These are phyloP conservation scores for Naganishia vishniacii DNA, from an alignment of 768 basidiomycete genomes.

Conservation along the genomic window DNA sequence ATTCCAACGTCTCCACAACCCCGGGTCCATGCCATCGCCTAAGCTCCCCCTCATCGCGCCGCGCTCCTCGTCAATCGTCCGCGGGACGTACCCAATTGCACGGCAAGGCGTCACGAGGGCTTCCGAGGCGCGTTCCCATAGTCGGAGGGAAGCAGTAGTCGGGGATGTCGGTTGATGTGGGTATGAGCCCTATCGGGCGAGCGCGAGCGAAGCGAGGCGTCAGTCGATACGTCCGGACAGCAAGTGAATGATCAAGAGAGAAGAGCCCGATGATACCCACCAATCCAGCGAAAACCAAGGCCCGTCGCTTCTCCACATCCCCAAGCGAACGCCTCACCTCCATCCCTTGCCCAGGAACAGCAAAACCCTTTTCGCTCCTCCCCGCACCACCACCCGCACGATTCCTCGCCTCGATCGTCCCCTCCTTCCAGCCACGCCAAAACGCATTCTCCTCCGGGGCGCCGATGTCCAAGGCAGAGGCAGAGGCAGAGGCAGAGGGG, in stretches of 20 bases:
- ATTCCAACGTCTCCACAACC: slow-evolving; percentile 29
- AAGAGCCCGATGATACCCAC: slow-evolving; percentile 28
- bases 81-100: slow-evolving; percentile 4
- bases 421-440: slow-evolving; percentile 8
- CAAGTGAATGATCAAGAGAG: background rate
- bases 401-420: background rate
- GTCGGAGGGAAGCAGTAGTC: slow-evolving; percentile 34
- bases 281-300: slow-evolving; percentile 43
- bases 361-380: background rate
- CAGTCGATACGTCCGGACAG: no score
- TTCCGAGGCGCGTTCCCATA: slow-evolving; percentile 45
- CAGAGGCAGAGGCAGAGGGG: no score
- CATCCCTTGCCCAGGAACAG: background rate
- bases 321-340: background rate
- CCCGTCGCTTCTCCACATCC: slow-evolving; percentile 24
- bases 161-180: slow-evolving; percentile 44
- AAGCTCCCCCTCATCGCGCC: slow-evolving; percentile 14
- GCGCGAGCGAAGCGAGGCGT: no score
- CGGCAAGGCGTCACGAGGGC: slow-evolving; percentile 35
- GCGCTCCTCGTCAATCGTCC: slow-evolving; percentile 9
- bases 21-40: slow-evolving; percentile 15
- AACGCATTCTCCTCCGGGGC: background rate
- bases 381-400: no score
- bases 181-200: slow-evolving; percentile 40
- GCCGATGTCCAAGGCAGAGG: no score